Evolutionary conservation across 2,329 filamentous ascomycete species (phyloP).

Genomic region (Lizonia empirigonia): DNA sequence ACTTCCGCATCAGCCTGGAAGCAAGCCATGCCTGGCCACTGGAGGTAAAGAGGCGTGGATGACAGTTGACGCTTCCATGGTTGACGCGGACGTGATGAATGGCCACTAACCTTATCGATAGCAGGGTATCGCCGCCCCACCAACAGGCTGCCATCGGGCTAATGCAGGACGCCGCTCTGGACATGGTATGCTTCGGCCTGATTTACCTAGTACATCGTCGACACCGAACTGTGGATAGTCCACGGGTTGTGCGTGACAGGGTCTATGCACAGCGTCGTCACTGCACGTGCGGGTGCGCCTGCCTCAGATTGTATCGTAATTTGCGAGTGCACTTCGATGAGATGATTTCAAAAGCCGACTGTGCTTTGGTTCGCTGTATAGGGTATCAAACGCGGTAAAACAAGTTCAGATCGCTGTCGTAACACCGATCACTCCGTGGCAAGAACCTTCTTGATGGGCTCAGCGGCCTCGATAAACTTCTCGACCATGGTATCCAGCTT

Average conservation of each 20-base stretch:
- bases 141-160: slow-evolving; percentile 2
- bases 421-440: slow-evolving; percentile 65
- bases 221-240: neutral
- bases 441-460: slow-evolving; percentile 85
- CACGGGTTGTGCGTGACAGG: no score
- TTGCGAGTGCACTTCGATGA: neutral
- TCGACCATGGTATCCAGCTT: slow-evolving; percentile 91
- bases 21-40: slow-evolving; percentile 14
- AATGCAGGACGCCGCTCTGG: neutral
- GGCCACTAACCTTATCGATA: slow-evolving; percentile 11
- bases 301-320: neutral
- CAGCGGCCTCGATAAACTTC: slow-evolving; percentile 89
- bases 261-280: no score
- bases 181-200: neutral
- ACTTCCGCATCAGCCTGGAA: slow-evolving; percentile 28
- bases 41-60: neutral
- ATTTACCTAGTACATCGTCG: no score
- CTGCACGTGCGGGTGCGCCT: neutral
- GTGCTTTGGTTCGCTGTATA: slow-evolving; percentile 17
- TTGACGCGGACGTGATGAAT: neutral
- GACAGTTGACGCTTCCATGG: neutral
- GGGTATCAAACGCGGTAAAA: slow-evolving; percentile 18
- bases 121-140: slow-evolving; percentile 2
- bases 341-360: neutral
- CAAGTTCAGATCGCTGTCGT: neutral